phyloP scores from a whole-genome alignment of 1,284 basidiomycete species.

The Ustilago xerochloae region DNA sequence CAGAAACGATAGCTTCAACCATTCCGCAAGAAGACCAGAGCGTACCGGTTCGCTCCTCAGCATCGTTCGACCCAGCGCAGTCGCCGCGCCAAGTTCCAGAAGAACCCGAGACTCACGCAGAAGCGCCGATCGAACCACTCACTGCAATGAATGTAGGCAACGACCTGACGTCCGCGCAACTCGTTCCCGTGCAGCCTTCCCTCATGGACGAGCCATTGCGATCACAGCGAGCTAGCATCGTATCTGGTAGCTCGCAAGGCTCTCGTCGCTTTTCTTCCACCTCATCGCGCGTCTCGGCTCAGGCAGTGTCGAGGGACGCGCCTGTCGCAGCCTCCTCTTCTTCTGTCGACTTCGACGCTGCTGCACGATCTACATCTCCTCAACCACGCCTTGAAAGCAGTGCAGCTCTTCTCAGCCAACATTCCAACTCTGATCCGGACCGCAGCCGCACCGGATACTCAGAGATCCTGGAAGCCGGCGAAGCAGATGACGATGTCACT shows the following conservation, averaged over 20 bases:
- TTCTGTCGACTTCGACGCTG: conserved; percentile 1
- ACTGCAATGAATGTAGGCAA: no score
- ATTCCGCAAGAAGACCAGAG: not conserved
- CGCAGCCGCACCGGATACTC: conserved; percentile 30
- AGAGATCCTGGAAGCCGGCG: conserved; percentile 22
- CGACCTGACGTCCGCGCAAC: not conserved
- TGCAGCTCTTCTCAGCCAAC: conserved; percentile 10
- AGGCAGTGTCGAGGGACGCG: not conserved
- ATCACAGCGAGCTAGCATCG: conserved; percentile 27
- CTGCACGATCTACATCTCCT: conserved; percentile 12
- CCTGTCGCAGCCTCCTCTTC: not conserved
- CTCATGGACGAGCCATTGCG: conserved; percentile 23
- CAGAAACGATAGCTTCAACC: not conserved
- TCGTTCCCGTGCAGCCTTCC: not conserved
- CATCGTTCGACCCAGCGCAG: not conserved
- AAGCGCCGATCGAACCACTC: not conserved
- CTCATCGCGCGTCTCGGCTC: not conserved
- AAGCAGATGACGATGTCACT: conserved; percentile 16
- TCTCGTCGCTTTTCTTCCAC: conserved; percentile 9
- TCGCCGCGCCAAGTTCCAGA: not conserved
- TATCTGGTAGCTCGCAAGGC: conserved; percentile 19
- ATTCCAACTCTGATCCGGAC: conserved; percentile 1
- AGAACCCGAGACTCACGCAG: not conserved
- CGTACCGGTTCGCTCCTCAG: not conserved
- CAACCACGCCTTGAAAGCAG: conserved; percentile 13